A percentile compares a stretch with the other conserved stretches of the same genome.
phyloP scores from a whole-genome alignment of 345 rosid species.

The Melaleuca alternifolia region DNA sequence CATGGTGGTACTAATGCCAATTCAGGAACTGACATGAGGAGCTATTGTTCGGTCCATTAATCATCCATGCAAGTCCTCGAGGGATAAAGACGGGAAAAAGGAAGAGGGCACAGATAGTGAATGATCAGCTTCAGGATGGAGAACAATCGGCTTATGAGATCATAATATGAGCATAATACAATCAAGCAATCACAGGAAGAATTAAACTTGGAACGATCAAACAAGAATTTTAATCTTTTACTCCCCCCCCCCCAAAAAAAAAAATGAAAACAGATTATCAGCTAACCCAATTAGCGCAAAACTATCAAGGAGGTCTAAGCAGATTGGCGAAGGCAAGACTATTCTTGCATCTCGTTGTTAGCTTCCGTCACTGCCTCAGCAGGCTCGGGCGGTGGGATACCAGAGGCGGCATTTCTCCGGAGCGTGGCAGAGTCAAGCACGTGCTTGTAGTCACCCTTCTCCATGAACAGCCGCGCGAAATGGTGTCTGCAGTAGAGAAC shows the following conservation, averaged over 20 bases:
- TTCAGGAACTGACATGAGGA: neutral
- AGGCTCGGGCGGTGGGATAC: conserved; percentile 24
- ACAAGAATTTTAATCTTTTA: neutral
- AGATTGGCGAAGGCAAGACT: neutral
- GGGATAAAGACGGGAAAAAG: neutral
- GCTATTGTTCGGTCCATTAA: neutral
- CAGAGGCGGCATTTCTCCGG: conserved; percentile 18
- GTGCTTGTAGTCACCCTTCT: conserved; percentile 43
- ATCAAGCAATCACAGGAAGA: neutral
- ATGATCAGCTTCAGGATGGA: neutral
- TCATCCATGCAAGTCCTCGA: neutral
- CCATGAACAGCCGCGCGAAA: conserved; percentile 78
- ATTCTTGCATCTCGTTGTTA: neutral
- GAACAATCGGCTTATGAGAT: neutral
- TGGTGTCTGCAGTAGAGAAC: conserved; percentile 80
- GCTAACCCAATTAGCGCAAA: neutral
- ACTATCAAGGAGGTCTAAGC: neutral
- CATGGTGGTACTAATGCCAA: neutral
- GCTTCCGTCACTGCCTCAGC: conserved; percentile 7
- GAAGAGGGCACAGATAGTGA: neutral
- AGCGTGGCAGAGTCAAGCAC: conserved; percentile 35
- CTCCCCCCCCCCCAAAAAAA: neutral
- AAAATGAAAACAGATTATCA: neutral
- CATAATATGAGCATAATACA: neutral
- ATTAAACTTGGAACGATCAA: neutral